These are phyloP conservation scores for Mallotus japonicus DNA, from an alignment of 441 rosid genomes.

Conservation along the genomic window DNA sequence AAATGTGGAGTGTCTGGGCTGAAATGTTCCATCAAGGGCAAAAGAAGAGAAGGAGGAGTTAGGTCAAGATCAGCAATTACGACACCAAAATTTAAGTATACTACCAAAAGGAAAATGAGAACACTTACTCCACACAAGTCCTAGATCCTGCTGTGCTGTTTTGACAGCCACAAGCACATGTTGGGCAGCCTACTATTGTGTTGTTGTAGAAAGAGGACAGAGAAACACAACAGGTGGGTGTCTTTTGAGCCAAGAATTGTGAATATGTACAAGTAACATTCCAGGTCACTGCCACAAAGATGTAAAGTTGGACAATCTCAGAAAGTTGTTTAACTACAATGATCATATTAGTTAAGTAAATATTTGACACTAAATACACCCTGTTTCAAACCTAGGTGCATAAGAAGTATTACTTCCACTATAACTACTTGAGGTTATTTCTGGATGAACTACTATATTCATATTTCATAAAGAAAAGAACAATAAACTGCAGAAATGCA, in stretches of 20 bases:
- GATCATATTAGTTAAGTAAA: neutral
- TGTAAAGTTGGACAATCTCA: constrained; percentile 19
- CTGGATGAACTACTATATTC: neutral
- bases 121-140: constrained; percentile 71
- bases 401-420: neutral
- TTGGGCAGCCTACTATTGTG: constrained; percentile 73
- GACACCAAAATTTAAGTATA: constrained; percentile 29
- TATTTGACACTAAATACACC: neutral
- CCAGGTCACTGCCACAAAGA: constrained; percentile 78
- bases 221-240: constrained; percentile 88
- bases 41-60: neutral
- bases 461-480: neutral
- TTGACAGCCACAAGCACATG: constrained; percentile 88
- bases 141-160: constrained; percentile 40
- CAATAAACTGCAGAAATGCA: neutral
- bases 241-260: constrained; percentile 71
- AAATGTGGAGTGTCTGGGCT: constrained; percentile 55
- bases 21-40: constrained; percentile 22
- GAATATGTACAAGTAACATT: constrained; percentile 88
- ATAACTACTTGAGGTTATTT: neutral
- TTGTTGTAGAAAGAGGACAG: constrained; percentile 80
- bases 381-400: neutral
- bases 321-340: constrained; percentile 4
- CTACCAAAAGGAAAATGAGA: constrained; percentile 16
- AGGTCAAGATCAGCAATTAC: neutral